phyloP scores from a whole-genome alignment of 352 stramenopile species.

The Lagenidium sp. region DNA sequence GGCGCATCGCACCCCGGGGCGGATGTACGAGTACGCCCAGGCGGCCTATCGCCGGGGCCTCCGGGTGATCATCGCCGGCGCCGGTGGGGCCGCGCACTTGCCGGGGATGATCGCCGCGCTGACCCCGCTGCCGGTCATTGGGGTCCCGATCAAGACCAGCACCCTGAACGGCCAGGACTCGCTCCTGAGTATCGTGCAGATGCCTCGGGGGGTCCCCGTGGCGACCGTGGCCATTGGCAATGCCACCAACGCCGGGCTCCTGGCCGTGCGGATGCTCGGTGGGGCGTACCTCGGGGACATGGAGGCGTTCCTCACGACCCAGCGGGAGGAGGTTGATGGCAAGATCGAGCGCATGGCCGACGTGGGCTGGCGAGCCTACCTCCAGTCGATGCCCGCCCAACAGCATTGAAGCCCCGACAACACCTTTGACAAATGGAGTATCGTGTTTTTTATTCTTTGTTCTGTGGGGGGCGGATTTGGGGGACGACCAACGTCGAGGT shows the following conservation, averaged over 20 bases:
- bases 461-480: too few relatives aligned
- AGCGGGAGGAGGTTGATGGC: constrained; percentile 89
- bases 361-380: constrained; percentile 89
- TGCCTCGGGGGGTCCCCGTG: constrained; percentile 96
- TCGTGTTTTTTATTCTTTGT: too few relatives aligned
- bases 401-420: too few relatives aligned
- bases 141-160: constrained; percentile 97
- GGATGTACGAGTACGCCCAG: constrained; percentile 95
- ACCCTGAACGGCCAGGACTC: constrained; percentile 97
- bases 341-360: constrained; percentile 88
- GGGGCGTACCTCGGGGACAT: constrained; percentile 81
- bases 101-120: constrained; percentile 91
- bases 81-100: constrained; percentile 95
- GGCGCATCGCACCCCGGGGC: constrained; percentile 95
- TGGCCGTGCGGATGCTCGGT: constrained; percentile 95
- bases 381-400: constrained; percentile 69
- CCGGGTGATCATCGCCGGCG: constrained; percentile 92
- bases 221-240: constrained; percentile 98
- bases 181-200: constrained; percentile 98
- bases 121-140: constrained; percentile 88
- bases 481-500: too few relatives aligned
- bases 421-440: too few relatives aligned
- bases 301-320: constrained; percentile 87
- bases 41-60: constrained; percentile 84
- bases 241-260: constrained; percentile 95